Percentiles rank a stretch among this genome's conserved stretches.
These are phyloP conservation scores for Tremellales sp. DNA, from an alignment of 1,284 basidiomycete species.

Conservation along the genomic window DNA sequence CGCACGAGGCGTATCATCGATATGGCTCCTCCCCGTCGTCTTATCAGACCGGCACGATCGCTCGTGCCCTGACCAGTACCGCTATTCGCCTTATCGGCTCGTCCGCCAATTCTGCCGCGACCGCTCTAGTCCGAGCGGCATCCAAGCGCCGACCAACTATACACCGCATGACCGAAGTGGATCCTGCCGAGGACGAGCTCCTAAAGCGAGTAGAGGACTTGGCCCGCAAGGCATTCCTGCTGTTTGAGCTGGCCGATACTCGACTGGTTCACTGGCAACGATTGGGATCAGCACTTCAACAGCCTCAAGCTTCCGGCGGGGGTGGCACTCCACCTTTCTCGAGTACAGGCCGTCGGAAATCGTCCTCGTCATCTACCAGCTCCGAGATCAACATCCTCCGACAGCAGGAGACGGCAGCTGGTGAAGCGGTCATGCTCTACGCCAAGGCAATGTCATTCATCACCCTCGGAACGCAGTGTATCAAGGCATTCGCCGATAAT, in stretches of 20 bases:
- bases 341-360: conserved; percentile 16
- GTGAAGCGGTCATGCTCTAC: conserved; percentile 81
- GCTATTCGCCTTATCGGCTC: conserved; percentile 86
- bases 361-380: conserved; percentile 26
- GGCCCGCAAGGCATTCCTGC: conserved; percentile 90
- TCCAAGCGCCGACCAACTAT: conserved; percentile 32
- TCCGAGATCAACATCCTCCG: conserved; percentile 56
- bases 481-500: not conserved
- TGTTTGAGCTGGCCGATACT: conserved; percentile 88
- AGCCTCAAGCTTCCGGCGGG: not conserved
- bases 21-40: conserved; percentile 36
- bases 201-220: conserved; percentile 74
- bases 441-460: conserved; percentile 89
- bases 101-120: conserved; percentile 46
- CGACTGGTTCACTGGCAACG: conserved; percentile 65
- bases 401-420: conserved; percentile 69
- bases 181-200: conserved; percentile 76
- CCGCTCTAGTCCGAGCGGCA: conserved; percentile 40
- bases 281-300: conserved; percentile 1
- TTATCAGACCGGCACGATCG: conserved; percentile 56
- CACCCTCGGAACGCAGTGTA: conserved; percentile 30
- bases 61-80: conserved; percentile 79
- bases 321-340: conserved; percentile 25
- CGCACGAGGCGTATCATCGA: conserved; percentile 20
- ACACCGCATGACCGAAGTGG: conserved; percentile 44